Percentiles rank a stretch among this genome's conserved stretches.
Conservation (phyloP, 2,329 filamentous ascomycete genomes). For the Curvularia spicifera region DNA sequence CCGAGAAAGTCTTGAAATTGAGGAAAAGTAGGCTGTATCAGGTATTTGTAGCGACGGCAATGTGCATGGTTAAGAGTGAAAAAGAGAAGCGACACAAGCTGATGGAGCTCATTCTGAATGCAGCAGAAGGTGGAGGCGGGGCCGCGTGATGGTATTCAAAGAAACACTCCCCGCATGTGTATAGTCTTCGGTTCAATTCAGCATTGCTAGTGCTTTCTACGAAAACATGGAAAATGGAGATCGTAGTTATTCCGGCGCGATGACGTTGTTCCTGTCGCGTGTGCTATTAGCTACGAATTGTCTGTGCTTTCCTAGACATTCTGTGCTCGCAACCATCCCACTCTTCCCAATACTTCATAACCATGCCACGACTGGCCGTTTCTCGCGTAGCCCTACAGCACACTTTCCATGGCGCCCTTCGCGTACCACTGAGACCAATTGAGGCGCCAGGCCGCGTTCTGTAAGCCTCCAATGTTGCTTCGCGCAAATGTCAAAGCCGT, state of each 20-base stretch:
- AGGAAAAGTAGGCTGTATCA: conserved; percentile 37
- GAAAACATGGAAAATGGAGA: background rate
- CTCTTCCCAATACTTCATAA: background rate
- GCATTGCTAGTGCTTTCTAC: background rate
- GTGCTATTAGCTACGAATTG: background rate
- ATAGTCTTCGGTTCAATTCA: background rate
- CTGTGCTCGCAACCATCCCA: conserved; percentile 8
- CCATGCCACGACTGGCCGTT: conserved; percentile 38
- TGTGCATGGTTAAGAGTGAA: conserved; percentile 45
- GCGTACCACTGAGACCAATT: conserved; percentile 27
- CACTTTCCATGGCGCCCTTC: conserved; percentile 23
- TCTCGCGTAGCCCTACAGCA: conserved; percentile 31
- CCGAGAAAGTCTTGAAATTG: conserved; percentile 13
- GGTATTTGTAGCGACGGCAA: conserved; percentile 40
- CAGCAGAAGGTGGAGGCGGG: conserved; percentile 20
- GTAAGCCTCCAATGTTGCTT: conserved; percentile 26
- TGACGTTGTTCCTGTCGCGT: conserved; percentile 14
- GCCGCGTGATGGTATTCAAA: background rate
- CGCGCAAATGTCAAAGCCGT: background rate
- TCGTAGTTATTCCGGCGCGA: background rate
- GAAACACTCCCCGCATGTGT: no score
- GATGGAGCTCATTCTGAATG: conserved; percentile 14
- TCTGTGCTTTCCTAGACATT: conserved; percentile 13
- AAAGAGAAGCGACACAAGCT: conserved; percentile 43
- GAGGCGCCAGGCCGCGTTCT: conserved; percentile 32